Conservation (phyloP, 768 basidiomycete species). For the Mycena epipterygia region DNA sequence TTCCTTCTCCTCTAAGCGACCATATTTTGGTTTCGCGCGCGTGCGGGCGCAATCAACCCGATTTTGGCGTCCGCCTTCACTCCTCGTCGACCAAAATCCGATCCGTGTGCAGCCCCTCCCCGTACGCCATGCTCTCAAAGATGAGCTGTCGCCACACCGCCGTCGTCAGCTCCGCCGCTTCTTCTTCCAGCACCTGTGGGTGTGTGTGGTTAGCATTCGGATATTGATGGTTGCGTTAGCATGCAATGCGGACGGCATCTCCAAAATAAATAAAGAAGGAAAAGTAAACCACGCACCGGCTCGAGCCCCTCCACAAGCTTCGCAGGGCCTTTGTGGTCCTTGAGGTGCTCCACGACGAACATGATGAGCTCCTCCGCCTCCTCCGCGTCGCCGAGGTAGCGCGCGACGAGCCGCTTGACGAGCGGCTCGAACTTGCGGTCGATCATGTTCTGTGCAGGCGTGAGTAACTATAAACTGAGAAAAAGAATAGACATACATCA, state of each 20-base stretch:
- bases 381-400: slow-evolving; percentile 92
- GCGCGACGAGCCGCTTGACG: slow-evolving; percentile 85
- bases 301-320: slow-evolving; percentile 93
- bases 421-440: slow-evolving; percentile 90
- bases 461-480: slow-evolving; percentile 28
- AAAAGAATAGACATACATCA: slow-evolving; percentile 69
- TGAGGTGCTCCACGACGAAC: slow-evolving; percentile 93
- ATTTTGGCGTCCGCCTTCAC: neutral
- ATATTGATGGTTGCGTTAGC: no score
- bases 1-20: neutral
- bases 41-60: neutral
- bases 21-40: neutral
- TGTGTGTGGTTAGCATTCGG: neutral
- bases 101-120: slow-evolving; percentile 90
- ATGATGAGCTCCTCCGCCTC: slow-evolving; percentile 91
- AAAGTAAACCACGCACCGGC: slow-evolving; percentile 72
- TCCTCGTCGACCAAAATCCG: slow-evolving; percentile 82
- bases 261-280: neutral
- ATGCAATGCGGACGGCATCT: no score
- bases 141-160: slow-evolving; percentile 93
- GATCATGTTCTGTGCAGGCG: slow-evolving; percentile 73
- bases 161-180: slow-evolving; percentile 83
- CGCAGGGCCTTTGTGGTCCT: slow-evolving; percentile 88
- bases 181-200: slow-evolving; percentile 90
- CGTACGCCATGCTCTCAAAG: slow-evolving; percentile 95